These are phyloP conservation scores for Moesziomyces sp. DNA, from an alignment of 1,284 basidiomycete genomes.

Conservation along the genomic window DNA sequence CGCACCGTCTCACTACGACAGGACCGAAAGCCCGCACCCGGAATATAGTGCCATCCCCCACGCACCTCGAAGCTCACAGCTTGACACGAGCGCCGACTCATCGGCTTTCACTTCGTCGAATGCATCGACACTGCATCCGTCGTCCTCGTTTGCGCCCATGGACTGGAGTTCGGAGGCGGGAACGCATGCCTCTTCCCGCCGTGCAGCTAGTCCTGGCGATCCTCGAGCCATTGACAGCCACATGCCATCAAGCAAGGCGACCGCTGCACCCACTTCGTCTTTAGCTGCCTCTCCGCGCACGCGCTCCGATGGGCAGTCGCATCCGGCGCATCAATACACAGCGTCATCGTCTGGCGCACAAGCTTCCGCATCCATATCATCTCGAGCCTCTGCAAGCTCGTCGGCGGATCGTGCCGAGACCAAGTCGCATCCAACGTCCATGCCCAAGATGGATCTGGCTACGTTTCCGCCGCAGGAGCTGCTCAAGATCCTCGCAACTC, in stretches of 20 bases:
- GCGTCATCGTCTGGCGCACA: background rate
- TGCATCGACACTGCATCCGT: too few species aligned
- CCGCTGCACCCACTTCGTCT: background rate
- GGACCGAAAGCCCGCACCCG: constrained; percentile 3
- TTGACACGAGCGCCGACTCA: too few species aligned
- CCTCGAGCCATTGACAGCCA: too few species aligned
- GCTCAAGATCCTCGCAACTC: constrained; percentile 84
- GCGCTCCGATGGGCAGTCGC: constrained; percentile 4
- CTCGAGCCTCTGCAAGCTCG: constrained; percentile 11
- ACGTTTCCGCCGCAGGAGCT: constrained; percentile 75
- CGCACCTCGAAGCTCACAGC: constrained; percentile 2
- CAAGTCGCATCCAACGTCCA: constrained; percentile 16
- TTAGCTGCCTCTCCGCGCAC: constrained; percentile 21
- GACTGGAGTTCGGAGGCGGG: too few species aligned
- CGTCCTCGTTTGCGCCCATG: too few species aligned
- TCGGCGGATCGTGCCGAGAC: constrained; percentile 10
- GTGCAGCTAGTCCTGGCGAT: too few species aligned
- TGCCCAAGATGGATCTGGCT: constrained; percentile 72
- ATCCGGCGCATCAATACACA: background rate
- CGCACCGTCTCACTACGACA: constrained; percentile 5
- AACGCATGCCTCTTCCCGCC: too few species aligned
- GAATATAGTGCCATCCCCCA: constrained; percentile 4
- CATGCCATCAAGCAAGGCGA: too few species aligned
- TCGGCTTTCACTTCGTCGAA: too few species aligned
- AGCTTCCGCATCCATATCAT: constrained; percentile 2